Base-by-base conservation (phyloP, 2,329 filamentous ascomycete species). In the Fusarium metavorans region DNA sequence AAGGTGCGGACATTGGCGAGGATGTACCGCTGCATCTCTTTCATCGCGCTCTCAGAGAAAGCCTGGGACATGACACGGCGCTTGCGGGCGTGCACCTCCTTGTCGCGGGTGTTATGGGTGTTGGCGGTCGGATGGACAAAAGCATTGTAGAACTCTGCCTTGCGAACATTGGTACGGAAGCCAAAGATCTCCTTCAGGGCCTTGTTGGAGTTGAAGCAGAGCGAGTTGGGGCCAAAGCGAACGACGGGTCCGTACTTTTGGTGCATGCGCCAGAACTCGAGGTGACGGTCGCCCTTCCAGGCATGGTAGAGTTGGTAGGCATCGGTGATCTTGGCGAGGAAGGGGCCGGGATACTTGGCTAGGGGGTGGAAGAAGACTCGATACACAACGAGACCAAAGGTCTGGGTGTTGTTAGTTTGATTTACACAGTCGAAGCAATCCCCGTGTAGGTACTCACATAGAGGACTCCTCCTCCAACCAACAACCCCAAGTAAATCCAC, bases 211-310 rank as follows among this genome's bases (percentile, higher is more conserved):
- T 97, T 96, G 84, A 97, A 90, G 1, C 92, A 94, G 48, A 97
- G 84, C 70, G 90, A 90, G 82, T 95, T 94, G 52, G 94, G 94
- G 0, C 93, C 93, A 74, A 93, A 94, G 32, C 94, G 93, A n/a
- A 96, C 92, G 60, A 91, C 82, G n/a, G 86, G 84, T 86, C 93
- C 93, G 78, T 97, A 95, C 79, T 88, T 87, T 76, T 92, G 85
- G 81, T 97, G 94, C 76, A 92, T 86, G 34, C 88, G 86, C 85
- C 91, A 91, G 78, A 95, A 92, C 78, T 93, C 90, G 20, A 95
- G 87, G 79, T 95, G 93, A 1, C 93, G 88, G 75, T 93, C 91
- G 62, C 93, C 94, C 78, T 90, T 92, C 83, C 91, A 93, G 57
- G 93, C 92, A 76, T 95, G 91, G 81, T 94, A 95, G 34, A 93